Conservation (phyloP, 2,329 filamentous ascomycete genomes). For the Amauroascus verrucosus region DNA sequence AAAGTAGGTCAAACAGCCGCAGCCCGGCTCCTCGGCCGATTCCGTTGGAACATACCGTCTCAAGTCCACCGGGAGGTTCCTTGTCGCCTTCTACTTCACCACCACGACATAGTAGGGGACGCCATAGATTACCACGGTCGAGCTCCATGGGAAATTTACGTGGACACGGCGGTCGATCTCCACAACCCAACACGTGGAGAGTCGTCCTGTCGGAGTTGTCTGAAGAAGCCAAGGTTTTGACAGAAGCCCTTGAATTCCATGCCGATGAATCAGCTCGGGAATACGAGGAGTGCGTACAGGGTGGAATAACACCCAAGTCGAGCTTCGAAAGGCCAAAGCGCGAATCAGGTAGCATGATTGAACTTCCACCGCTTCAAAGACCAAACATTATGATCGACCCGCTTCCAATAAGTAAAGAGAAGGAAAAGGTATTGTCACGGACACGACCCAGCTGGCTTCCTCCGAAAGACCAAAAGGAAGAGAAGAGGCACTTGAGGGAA, state of each 20-base stretch:
- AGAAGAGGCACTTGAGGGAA: slow-evolving; percentile 72
- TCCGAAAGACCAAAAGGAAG: slow-evolving; percentile 71
- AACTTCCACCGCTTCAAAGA: slow-evolving; percentile 52
- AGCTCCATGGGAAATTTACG: slow-evolving; percentile 26
- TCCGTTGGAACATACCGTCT: slow-evolving; percentile 33
- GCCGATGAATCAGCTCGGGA: slow-evolving; percentile 41
- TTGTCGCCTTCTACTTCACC: slow-evolving; percentile 27
- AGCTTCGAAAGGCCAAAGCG: slow-evolving; percentile 31
- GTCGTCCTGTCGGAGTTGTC: slow-evolving; percentile 48
- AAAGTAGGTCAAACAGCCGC: slow-evolving; percentile 34
- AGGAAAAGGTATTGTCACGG: slow-evolving; percentile 53
- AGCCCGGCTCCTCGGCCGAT: slow-evolving; percentile 33
- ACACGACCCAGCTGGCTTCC: slow-evolving; percentile 60
- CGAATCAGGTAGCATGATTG: slow-evolving; percentile 32
- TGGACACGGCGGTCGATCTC: slow-evolving; percentile 24
- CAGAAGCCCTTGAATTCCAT: slow-evolving; percentile 49
- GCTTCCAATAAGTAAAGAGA: slow-evolving; percentile 56
- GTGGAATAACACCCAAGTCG: slow-evolving; percentile 31
- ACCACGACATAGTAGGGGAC: slow-evolving; percentile 18
- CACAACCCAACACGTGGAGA: slow-evolving; percentile 50
- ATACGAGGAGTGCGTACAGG: slow-evolving; percentile 40
- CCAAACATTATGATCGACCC: slow-evolving; percentile 57
- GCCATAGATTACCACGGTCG: slow-evolving; percentile 25
- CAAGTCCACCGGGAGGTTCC: slow-evolving; percentile 20
- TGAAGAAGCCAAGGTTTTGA: slow-evolving; percentile 50